Evolutionary conservation across 2,329 filamentous ascomycete species (phyloP), one percentile per base, ranked within the genome.

Genomic region (Ascosphaera pollenicola): DNA sequence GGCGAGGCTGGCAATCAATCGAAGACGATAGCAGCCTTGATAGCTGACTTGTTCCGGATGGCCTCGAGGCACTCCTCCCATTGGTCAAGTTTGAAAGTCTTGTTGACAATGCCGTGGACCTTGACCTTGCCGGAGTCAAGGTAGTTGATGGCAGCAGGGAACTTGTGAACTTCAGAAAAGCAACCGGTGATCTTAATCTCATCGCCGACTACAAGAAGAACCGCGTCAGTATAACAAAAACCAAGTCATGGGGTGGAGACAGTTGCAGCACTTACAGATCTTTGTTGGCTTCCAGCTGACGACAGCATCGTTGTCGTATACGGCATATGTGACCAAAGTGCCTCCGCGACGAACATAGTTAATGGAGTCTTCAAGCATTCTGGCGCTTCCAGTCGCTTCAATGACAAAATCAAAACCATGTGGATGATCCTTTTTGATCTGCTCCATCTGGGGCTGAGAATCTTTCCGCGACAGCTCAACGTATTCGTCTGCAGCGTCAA

Each of bases 351-450:
- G 71, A 46, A 78, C 73, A 52, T 78, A 81, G 57, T 79, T 65
- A 54, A 82, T 78, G 19, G 74, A 64, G 48, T 75, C 69, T 51
- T 81, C 75, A 2, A 82, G 65, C 37, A 82, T 74, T 55, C 71
- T 73, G 36, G 70, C 62, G 39, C 68, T 75, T 15, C 77, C 77
- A 10, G 76, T 80, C 28, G 76, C 75, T 60, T 80, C 73, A 17
- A 78, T 67, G 17, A 78, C 73, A 45, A 80, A 72, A 46, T 82
- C 76, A 51, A 82, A 82, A 3, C 77, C 77, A 48, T 80, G 73
- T 0, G 75, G 75, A 54, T 81, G 73, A 36, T 73, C 65, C 34
- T 60, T 57, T 59, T 72, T 73, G 44, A 82, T 58, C 49, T 72
- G 60, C 35, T 66, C 59, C 54, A 78, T 75, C 50, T 78, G 72